Evolutionary conservation across 2,329 filamentous ascomycete genomes (phyloP), one percentile per base, ranked within the genome.

Genomic region (Curvularia sp.): DNA sequence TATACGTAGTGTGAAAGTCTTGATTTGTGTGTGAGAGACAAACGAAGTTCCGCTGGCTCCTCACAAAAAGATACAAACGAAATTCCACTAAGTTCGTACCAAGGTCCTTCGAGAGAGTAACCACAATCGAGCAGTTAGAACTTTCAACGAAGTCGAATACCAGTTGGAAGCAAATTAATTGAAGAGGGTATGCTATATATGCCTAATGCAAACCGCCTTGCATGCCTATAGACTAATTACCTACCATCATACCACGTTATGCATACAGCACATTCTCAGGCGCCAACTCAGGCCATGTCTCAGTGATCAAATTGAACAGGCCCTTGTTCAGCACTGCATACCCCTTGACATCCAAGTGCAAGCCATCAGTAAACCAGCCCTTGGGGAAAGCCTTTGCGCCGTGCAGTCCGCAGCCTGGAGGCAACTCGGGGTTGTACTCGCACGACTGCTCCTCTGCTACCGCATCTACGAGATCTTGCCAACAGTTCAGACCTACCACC

Each of bases 331-430:
- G 53, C 13, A 77, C 65, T 1, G 62, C 55, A 49, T 77, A 77
- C 6, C 64, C 75, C 58, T 70, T 66, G 12, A 38, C 51, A 47
- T 73, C 72, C 26, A 79, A 63, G 68, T 78, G 77, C 62, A 80
- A 60, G 4, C 75, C 74, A 68, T 78, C 76, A 1, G 68, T 75
- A 55, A 79, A 78, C 60, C 72, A 78, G 1, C 71, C 73, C 3
- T 65, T 56, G n/a, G 66, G 65, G 56, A 78, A 79, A 12, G 61
- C 50, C 48, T 61, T 67, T 20, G 73, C 69, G 4, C 67, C 65
- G 6, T 68, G 42, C 48, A 79, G 57, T 7, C 77, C 77, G 50
- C 70, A 75, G 0, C 76, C 77, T 4, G 77, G 77, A 50, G 76
- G 64, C 60, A 50, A 64, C 1, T 76, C 64, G 26, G 74, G 68